These are phyloP conservation scores for Alternaria rosae DNA, from an alignment of 2,329 filamentous ascomycete genomes.

Conservation along the genomic window DNA sequence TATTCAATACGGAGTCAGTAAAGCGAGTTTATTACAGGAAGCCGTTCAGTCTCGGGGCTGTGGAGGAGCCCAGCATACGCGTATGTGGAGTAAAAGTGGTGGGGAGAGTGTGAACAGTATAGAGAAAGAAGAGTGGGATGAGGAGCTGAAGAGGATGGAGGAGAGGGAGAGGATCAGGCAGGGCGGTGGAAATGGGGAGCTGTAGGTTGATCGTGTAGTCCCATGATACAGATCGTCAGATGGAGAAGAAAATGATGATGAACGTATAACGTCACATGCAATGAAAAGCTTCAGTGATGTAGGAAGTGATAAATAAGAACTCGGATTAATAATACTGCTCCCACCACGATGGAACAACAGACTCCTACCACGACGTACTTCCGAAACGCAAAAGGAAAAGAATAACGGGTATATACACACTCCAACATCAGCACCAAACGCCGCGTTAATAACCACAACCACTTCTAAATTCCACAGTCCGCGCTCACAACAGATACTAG, in stretches of 20 bases:
- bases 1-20: no score
- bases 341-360: background rate
- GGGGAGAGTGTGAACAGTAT: background rate
- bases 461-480: background rate
- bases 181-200: background rate
- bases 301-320: background rate
- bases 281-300: no score
- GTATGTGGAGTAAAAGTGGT: background rate
- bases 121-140: slow-evolving; percentile 14
- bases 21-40: background rate
- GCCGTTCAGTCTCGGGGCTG: background rate
- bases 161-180: slow-evolving; percentile 14
- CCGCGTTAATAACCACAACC: background rate
- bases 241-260: background rate
- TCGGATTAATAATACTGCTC: background rate
- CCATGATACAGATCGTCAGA: background rate
- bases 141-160: slow-evolving; percentile 20
- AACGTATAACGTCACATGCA: no score
- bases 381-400: background rate
- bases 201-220: background rate
- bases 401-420: background rate
- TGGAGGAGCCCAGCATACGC: background rate
- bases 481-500: background rate
- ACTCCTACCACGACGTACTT: background rate
- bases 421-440: background rate